Evolutionary conservation across 108 stramenopile genomes (phyloP), one percentile per base, ranked within the genome.

Genomic region (Nitzschia putrida): DNA sequence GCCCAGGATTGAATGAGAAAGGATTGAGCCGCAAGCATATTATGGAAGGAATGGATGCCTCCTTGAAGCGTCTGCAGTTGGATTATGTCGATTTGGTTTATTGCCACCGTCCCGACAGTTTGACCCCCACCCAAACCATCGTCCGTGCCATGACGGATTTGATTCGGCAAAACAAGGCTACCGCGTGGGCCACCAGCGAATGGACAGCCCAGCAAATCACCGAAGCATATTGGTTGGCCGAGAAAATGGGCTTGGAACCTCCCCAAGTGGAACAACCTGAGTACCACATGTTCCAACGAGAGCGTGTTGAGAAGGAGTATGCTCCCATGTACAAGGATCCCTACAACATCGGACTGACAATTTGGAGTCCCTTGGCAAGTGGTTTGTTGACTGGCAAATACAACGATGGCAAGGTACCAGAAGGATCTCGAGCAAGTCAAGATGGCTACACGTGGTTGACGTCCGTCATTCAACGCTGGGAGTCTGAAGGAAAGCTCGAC

Each of bases 131-230:
- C 0, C 73, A 79, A 59, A 79, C 53, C 18, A 41, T 79, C 5
- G 78, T 79, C 6, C 78, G 68, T 25, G 72, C 78, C 69, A 79
- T 79, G 78, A 79, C 78, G 9, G 78, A 79, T 55, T 29, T 79
- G 24, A 71, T 79, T 6, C 73, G 78, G 37, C 41, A 40, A 22
- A 72, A 72, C 38, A 79, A 79, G 55, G 78, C 78, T 23, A 79
- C 59, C 43, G 72, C 78, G 22, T 79, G 78, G 78, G 78, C 73
- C 0, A 79, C 78, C 20, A 71, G 69, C 45, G 78, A 79, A 43
- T 79, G 78, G 78, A 71, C 53, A 43, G 72, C 78, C 8, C 78
- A 79, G 42, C 78, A 79, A 72, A 79, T 79, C 20, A 79, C 78
- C 23, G 78, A 79, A 61, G 78, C 78, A 38, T 74, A 20, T 45